Base-by-base conservation (phyloP, 129 eudicot species). In the Saposhnikovia divaricata region DNA sequence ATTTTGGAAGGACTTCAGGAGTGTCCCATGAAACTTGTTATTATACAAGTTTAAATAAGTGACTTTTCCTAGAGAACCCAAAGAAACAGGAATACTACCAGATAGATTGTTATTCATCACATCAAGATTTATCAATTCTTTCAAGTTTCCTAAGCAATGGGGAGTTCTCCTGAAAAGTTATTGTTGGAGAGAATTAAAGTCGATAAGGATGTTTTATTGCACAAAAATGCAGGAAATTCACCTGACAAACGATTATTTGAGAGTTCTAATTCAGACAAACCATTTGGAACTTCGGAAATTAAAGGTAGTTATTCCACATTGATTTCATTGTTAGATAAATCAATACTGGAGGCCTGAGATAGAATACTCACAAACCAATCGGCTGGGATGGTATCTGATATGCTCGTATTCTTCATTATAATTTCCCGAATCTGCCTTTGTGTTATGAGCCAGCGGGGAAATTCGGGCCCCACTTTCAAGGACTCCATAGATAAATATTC, bases 401-500 rank as follows among this genome's bases (percentile, higher is more conserved):
- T 66, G 34, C 76, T 69, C 6, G 82, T 39, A 47, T 46, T 69
- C 0, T 25, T 0, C 40, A 78, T 23, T 0, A 21, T 0, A 14
- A 78, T 27, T 0, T 1, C 0, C 21, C 0, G 0, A 12, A 79
- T 13, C 1, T 79, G 2, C 14, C 59, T 79, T 1, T 43, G 82
- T 12, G 77, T 47, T 31, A 45, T 8, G 34, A 69, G 65, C 76
- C 82, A 79, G 19, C 15, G 1, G 13, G 76, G 82, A 31, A 79
- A 79, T 4, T 68, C 7, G 4, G 76, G 65, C 7, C 82, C 82
- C 12, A 69, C 25, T 25, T 31, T 45, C 12, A 28, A 5, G 19
- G 46, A 47, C 9, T 31, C 40, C 1, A 66, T 6, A 2, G 1
- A 11, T 14, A 31, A 6, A 31, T 2, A 3, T 27, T 2, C 7